phyloP scores from a whole-genome alignment of 176 grass and related monocot genomes.

The Echinochloa phyllopogon region DNA sequence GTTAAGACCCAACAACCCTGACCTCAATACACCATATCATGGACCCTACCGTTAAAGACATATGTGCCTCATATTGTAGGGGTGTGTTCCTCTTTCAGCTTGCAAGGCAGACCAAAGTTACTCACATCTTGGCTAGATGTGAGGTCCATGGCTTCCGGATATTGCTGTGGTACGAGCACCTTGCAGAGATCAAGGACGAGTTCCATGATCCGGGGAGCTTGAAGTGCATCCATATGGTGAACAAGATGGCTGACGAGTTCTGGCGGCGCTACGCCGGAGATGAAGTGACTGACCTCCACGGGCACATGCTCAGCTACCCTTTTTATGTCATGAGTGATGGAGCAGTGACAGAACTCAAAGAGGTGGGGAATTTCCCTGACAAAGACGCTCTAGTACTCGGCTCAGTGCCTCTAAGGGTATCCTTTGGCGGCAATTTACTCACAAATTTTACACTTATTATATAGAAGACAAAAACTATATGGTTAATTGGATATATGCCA shows the following conservation, averaged over 20 bases:
- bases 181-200: neutral
- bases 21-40: no score
- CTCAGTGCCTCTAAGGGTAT: neutral
- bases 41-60: no score
- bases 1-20: no score
- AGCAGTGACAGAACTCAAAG: neutral
- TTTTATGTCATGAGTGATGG: neutral
- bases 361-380: neutral
- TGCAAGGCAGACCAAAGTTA: no score
- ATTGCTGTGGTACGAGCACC: conserved; percentile 54
- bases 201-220: neutral
- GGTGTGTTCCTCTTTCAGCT: no score
- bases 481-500: no score
- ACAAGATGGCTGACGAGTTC: neutral
- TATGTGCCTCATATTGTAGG: no score
- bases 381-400: neutral
- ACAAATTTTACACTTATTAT: neutral
- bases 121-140: no score
- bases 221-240: conserved; percentile 23
- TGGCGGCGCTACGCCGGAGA: conserved; percentile 25
- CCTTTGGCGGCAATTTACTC: neutral
- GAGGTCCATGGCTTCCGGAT: conserved; percentile 35
- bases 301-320: conserved; percentile 26
- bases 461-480: neutral
- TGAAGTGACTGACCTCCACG: conserved; percentile 5